phyloP scores from a whole-genome alignment of 2,329 filamentous ascomycete species.

The Xylaria digitata region DNA sequence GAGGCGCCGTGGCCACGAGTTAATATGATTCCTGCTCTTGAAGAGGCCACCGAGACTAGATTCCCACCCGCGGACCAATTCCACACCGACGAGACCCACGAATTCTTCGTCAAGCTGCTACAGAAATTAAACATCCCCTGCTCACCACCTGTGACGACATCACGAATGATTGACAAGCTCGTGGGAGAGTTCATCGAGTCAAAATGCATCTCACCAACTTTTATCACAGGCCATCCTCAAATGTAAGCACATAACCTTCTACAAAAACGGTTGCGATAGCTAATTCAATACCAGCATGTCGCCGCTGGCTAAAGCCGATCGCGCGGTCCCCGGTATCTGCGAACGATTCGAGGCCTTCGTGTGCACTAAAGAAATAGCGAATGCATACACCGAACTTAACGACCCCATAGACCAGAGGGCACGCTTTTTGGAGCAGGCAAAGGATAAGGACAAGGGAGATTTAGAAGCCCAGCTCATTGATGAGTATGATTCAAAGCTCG shows the following conservation, averaged over 20 bases:
- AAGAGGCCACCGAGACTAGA: constrained; percentile 89
- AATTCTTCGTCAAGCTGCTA: constrained; percentile 83
- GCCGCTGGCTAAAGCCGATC: constrained; percentile 95
- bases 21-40: constrained; percentile 94
- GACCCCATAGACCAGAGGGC: constrained; percentile 94
- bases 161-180: constrained; percentile 95
- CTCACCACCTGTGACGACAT: constrained; percentile 88
- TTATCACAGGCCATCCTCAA: constrained; percentile 82
- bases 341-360: constrained; percentile 99
- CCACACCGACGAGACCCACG: constrained; percentile 88
- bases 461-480: constrained; percentile 97
- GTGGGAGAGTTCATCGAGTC: constrained; percentile 95
- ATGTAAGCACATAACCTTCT: constrained; percentile 36
- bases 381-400: constrained; percentile 93
- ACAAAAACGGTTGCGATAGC: neutral
- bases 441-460: constrained; percentile 95
- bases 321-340: constrained; percentile 82
- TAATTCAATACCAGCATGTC: constrained; percentile 69
- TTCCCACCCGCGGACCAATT: constrained; percentile 91
- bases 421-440: constrained; percentile 93
- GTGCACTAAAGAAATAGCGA: constrained; percentile 95
- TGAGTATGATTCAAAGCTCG: constrained; percentile 60
- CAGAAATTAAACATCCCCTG: constrained; percentile 79
- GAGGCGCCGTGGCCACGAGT: constrained; percentile 91
- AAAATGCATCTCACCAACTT: constrained; percentile 80